These are phyloP conservation scores for Suillus discolor DNA, from an alignment of 768 basidiomycete genomes.

Conservation along the genomic window DNA sequence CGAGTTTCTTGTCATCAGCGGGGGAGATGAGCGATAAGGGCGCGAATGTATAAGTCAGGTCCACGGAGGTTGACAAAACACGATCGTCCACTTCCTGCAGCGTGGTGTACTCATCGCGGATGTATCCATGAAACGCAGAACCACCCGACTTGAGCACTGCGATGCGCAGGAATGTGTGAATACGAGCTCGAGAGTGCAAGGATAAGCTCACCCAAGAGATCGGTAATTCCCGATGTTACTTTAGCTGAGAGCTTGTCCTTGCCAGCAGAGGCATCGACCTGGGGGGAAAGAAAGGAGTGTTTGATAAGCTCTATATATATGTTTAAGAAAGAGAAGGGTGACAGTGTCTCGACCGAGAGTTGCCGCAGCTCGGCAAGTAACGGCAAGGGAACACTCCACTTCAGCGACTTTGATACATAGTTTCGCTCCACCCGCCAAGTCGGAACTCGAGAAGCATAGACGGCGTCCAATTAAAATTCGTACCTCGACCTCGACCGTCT, in stretches of 20 bases:
- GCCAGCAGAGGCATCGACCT: conserved; percentile 69
- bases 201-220: conserved; percentile 68
- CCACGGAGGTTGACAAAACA: conserved; percentile 87
- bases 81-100: conserved; percentile 82
- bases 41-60: conserved; percentile 69
- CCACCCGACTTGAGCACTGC: conserved; percentile 89
- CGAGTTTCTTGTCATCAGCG: conserved; percentile 52
- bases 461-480: conserved; percentile 16
- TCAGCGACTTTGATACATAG: background rate
- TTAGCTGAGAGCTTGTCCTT: conserved; percentile 63
- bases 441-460: background rate
- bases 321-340: background rate
- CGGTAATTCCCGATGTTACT: conserved; percentile 72
- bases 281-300: conserved; percentile 14
- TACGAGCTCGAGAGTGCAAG: conserved; percentile 23
- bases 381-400: conserved; percentile 12
- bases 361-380: conserved; percentile 10
- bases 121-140: conserved; percentile 80
- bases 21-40: conserved; percentile 49
- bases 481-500: conserved; percentile 62
- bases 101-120: conserved; percentile 89
- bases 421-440: conserved; percentile 6
- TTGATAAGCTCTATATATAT: conserved; percentile 13
- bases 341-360: background rate
- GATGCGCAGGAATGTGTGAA: background rate